A percentile compares a stretch with the other conserved stretches of the same genome.
Conservation (phyloP, 83 land plant genomes). For the Picea mariana region DNA sequence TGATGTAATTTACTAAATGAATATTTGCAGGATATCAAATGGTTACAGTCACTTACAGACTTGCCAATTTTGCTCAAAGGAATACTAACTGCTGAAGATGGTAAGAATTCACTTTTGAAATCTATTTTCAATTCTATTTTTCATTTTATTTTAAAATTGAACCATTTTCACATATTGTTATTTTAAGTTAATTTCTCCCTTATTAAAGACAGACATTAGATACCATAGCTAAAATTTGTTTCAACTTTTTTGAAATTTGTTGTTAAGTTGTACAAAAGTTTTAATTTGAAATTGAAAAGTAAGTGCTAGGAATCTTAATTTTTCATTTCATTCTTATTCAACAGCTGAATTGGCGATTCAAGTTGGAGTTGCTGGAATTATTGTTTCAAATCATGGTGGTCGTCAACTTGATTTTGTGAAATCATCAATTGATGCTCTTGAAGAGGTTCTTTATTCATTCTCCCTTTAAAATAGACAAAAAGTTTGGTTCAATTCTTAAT, state of each 20-base stretch:
- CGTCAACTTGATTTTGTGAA: conserved; percentile 64
- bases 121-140: neutral
- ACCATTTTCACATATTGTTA: neutral
- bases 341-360: conserved; percentile 59
- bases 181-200: neutral
- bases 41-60: conserved; percentile 68
- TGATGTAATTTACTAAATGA: neutral
- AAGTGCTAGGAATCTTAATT: neutral
- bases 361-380: conserved; percentile 54
- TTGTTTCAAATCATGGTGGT: conserved; percentile 71
- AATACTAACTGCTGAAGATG: conserved; percentile 72
- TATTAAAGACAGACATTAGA: no score
- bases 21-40: conserved; percentile 53
- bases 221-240: no score
- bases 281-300: neutral
- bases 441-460: conserved; percentile 42
- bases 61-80: conserved; percentile 78
- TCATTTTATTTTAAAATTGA: neutral
- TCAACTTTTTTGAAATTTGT: no score
- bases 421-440: conserved; percentile 52
- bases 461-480: no score
- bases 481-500: no score
- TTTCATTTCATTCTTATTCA: neutral
- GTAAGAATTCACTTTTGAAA: conserved; percentile 23
- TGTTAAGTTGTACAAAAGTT: neutral